Evolutionary conservation across 2,329 filamentous ascomycete species (phyloP).

Genomic region (Cladosporium sp.): DNA sequence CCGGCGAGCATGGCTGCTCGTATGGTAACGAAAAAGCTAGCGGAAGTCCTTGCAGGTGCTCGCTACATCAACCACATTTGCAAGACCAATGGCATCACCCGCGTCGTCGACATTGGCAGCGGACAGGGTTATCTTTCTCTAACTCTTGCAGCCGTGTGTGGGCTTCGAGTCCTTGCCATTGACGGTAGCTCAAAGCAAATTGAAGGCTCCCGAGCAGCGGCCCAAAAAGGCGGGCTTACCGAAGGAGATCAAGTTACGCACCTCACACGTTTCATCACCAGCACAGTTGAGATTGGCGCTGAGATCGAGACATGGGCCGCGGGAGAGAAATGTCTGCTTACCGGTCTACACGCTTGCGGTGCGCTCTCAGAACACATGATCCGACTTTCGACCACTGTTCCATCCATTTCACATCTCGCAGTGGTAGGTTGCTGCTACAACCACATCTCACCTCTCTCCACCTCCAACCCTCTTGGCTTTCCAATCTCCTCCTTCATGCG

Average conservation of each 20-base stretch:
- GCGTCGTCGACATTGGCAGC: slow-evolving; percentile 22
- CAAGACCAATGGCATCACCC: slow-evolving; percentile 17
- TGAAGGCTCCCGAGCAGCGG: slow-evolving; percentile 20
- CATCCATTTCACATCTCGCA: slow-evolving; percentile 16
- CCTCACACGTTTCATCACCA: slow-evolving; percentile 16
- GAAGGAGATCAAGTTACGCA: slow-evolving; percentile 21
- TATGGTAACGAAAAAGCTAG: slow-evolving; percentile 23
- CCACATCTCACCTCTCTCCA: slow-evolving; percentile 17
- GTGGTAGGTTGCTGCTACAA: slow-evolving; percentile 24
- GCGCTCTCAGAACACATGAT: slow-evolving; percentile 23
- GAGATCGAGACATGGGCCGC: slow-evolving; percentile 19
- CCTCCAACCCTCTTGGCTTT: slow-evolving; percentile 18
- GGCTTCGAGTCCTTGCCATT: slow-evolving; percentile 20
- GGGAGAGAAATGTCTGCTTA: slow-evolving; percentile 20
- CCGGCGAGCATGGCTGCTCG: slow-evolving; percentile 11
- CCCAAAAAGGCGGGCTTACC: slow-evolving; percentile 17
- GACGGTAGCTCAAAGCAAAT: slow-evolving; percentile 23
- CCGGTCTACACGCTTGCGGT: slow-evolving; percentile 22
- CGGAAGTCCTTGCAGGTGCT: slow-evolving; percentile 20
- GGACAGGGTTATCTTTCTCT: slow-evolving; percentile 23
- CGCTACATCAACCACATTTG: slow-evolving; percentile 22
- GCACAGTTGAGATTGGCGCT: slow-evolving; percentile 1
- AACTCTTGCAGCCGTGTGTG: slow-evolving; percentile 20
- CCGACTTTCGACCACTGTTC: slow-evolving; percentile 12
- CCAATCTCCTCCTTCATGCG: slow-evolving; percentile 23